Evolutionary conservation across 2,329 filamentous ascomycete species (phyloP).

Genomic region (Aspergillus novofumigatus): DNA sequence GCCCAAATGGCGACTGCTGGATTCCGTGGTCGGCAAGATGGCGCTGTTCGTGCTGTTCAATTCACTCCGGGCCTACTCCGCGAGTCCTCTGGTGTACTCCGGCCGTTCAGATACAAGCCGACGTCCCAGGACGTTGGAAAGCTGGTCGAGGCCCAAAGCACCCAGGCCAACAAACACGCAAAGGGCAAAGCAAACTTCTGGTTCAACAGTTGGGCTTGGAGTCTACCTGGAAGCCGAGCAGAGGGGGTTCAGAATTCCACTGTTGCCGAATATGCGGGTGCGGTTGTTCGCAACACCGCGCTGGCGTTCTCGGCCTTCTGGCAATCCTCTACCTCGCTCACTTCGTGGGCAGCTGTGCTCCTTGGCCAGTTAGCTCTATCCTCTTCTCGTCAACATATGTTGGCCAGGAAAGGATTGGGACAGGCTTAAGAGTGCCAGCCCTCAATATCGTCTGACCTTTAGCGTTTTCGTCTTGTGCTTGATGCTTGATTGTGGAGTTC

Average conservation of each 20-base stretch:
- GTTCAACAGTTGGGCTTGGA: not conserved
- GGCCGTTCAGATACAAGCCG: not conserved
- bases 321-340: slow-evolving; percentile 6
- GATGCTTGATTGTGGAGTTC: slow-evolving; percentile 1
- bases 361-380: slow-evolving; percentile 13
- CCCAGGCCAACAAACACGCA: not conserved
- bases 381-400: slow-evolving; percentile 13
- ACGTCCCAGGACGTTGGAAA: not conserved
- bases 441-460: not conserved
- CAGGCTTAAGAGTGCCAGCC: slow-evolving; percentile 5
- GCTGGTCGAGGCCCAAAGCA: not conserved
- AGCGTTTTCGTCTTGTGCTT: slow-evolving; percentile 1
- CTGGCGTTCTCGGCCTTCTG: slow-evolving; percentile 7
- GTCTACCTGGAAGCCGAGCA: not conserved
- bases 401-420: slow-evolving; percentile 15
- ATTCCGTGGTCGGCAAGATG: not conserved
- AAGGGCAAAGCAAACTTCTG: not conserved
- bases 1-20: not conserved
- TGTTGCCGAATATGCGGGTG: not conserved
- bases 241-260: not conserved
- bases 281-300: not conserved
- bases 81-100: not conserved
- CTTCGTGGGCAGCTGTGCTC: slow-evolving; percentile 11
- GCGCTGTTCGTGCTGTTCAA: not conserved
- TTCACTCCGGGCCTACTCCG: not conserved